Conservation (phyloP, 192 early-diverging fungal species). For the Diversispora epigaea region DNA sequence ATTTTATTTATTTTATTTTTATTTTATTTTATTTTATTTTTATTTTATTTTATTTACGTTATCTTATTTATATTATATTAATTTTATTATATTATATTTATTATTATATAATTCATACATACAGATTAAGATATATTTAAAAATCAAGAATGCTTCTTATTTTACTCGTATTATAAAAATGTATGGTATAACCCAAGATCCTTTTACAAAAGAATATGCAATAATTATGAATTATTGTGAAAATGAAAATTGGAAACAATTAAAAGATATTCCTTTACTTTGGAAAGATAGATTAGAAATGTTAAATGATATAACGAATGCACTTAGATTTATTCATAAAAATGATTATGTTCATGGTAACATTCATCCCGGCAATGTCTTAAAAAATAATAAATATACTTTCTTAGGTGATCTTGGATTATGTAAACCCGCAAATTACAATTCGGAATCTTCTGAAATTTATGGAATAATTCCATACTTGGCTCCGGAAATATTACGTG, state of each 20-base stretch:
- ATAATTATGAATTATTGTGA: neutral
- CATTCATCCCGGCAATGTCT: neutral
- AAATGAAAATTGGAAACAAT: neutral
- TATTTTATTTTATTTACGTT: too few relatives aligned
- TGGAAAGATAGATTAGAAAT: conserved; percentile 3
- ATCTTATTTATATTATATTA: too few relatives aligned
- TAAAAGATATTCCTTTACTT: neutral
- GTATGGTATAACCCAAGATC: conserved; percentile 3
- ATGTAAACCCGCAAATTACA: neutral
- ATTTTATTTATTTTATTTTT: too few relatives aligned
- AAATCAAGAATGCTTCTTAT: neutral
- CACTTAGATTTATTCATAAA: neutral
- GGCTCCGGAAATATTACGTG: neutral
- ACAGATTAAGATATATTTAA: neutral
- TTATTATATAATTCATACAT: neutral
- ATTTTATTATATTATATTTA: neutral
- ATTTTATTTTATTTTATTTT: too few relatives aligned
- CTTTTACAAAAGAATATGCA: neutral
- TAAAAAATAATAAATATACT: neutral
- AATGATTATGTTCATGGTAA: neutral
- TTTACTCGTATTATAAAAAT: neutral
- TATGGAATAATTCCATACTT: neutral
- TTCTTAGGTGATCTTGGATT: neutral
- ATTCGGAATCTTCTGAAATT: neutral
- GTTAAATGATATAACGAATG: neutral